Evolutionary conservation across 306 rosid genomes (phyloP).

Genomic region (Benincasa hispida): DNA sequence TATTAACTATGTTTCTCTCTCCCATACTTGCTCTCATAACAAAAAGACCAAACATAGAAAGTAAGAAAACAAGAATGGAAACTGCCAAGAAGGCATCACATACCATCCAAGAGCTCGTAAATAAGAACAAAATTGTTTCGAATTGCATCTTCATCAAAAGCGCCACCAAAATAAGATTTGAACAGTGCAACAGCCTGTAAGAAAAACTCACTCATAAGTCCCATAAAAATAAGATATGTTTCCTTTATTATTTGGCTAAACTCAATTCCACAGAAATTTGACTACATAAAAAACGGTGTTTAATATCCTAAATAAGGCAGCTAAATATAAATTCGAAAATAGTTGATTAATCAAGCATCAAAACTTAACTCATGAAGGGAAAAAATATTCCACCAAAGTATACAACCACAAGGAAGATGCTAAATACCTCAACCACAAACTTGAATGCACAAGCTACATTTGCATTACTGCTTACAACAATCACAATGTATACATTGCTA

Average conservation of each 20-base stretch:
- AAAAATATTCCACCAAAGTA: background rate
- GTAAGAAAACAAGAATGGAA: background rate
- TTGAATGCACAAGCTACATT: slow-evolving; percentile 97
- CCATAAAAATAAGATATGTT: background rate
- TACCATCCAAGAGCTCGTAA: slow-evolving; percentile 93
- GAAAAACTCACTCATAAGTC: slow-evolving; percentile 9
- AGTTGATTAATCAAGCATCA: background rate
- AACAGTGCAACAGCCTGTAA: slow-evolving; percentile 85
- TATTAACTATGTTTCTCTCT: background rate
- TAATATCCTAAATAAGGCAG: background rate
- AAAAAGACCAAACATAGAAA: background rate
- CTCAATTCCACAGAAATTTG: background rate
- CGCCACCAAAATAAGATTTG: slow-evolving; percentile 97
- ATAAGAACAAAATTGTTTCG: slow-evolving; percentile 97
- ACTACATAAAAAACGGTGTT: background rate
- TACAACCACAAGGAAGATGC: background rate
- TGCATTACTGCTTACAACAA: slow-evolving; percentile 97
- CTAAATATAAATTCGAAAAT: background rate
- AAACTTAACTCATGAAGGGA: background rate
- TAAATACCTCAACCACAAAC: slow-evolving; percentile 89
- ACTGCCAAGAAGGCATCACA: slow-evolving; percentile 2
- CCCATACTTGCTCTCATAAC: background rate
- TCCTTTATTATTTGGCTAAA: background rate
- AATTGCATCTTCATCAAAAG: slow-evolving; percentile 97
- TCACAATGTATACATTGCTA: slow-evolving; percentile 90